Evolutionary conservation across 2,329 filamentous ascomycete genomes (phyloP).

Genomic region (Alternaria sp.): DNA sequence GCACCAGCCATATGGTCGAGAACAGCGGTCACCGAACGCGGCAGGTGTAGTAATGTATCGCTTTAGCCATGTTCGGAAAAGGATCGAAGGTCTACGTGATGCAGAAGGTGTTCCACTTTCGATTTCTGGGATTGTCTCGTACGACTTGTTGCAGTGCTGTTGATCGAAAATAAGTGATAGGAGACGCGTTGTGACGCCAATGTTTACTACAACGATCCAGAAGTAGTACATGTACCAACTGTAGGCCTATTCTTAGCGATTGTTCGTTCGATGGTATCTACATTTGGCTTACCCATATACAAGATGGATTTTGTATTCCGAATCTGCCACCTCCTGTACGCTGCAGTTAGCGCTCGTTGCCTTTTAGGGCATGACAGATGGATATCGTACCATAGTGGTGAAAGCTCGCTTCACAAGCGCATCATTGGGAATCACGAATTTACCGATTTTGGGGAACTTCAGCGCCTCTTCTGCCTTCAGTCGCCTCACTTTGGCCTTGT

Average conservation of each 20-base stretch:
- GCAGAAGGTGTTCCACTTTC: background rate
- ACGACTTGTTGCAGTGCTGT: conserved; percentile 17
- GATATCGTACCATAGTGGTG: conserved; percentile 39
- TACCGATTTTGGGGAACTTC: conserved; percentile 23
- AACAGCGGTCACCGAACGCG: conserved; percentile 54
- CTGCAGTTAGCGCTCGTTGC: conserved; percentile 6
- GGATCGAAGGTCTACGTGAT: conserved; percentile 2
- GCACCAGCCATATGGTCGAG: conserved; percentile 54
- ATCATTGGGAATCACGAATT: conserved; percentile 35
- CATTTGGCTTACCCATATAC: conserved; percentile 37
- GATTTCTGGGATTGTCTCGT: conserved; percentile 9
- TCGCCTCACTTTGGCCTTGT: conserved; percentile 25
- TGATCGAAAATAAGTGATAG: conserved; percentile 25
- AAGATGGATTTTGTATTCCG: conserved; percentile 42
- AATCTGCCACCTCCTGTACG: conserved; percentile 38
- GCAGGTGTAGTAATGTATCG: conserved; percentile 55
- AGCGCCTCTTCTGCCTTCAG: conserved; percentile 35
- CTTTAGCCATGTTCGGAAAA: conserved; percentile 30
- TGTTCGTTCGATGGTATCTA: background rate
- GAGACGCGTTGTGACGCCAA: conserved; percentile 39
- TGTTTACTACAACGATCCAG: conserved; percentile 38
- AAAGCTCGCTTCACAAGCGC: conserved; percentile 39
- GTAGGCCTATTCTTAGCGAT: background rate
- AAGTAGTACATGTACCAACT: conserved; percentile 47
- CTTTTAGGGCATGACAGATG: background rate